phyloP scores from a whole-genome alignment of 2,329 filamentous ascomycete genomes.

The Fusarium globosum region DNA sequence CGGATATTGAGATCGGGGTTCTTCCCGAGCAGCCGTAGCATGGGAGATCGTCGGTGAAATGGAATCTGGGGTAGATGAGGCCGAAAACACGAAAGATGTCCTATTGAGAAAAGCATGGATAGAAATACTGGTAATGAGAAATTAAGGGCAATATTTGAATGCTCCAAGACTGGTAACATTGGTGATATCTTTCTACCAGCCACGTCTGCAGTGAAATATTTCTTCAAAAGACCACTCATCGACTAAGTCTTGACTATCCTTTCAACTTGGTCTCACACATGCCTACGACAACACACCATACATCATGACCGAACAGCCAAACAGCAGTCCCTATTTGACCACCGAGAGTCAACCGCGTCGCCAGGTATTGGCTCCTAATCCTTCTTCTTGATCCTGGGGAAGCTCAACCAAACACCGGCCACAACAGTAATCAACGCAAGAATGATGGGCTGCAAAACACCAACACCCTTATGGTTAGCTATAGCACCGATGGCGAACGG shows the following conservation, averaged over 20 bases:
- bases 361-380: constrained; percentile 9
- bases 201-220: not conserved
- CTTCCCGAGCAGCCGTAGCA: not conserved
- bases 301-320: fast-evolving
- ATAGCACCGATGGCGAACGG: constrained; percentile 72
- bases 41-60: not conserved
- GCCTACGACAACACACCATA: fast-evolving
- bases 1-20: constrained; percentile 5
- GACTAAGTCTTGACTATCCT: fast-evolving
- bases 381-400: constrained; percentile 51
- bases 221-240: not conserved
- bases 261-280: not conserved
- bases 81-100: not conserved
- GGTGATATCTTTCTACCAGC: fast-evolving
- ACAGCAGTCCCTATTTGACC: not conserved
- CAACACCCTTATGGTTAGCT: constrained; percentile 61
- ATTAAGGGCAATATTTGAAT: fast-evolving
- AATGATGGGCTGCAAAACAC: constrained; percentile 62
- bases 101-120: not conserved
- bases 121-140: not conserved
- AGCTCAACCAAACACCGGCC: constrained; percentile 50
- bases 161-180: fast-evolving
- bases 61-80: constrained; percentile 4
- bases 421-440: constrained; percentile 56
- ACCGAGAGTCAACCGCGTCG: fast-evolving